phyloP scores from a whole-genome alignment of 176 grass and related monocot species.

The Pontederia paniculata region DNA sequence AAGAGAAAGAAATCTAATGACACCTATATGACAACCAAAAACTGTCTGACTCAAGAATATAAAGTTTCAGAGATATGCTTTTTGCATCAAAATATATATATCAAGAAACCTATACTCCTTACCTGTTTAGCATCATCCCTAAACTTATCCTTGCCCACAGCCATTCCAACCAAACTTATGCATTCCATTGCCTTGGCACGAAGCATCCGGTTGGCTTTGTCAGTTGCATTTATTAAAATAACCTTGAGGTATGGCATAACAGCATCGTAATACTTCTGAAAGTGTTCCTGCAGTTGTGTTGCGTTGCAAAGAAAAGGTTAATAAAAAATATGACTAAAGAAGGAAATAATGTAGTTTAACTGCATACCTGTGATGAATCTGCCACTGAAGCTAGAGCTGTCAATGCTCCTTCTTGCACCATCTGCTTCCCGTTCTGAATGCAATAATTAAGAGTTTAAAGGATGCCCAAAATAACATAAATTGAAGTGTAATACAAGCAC shows the following conservation, averaged over 20 bases:
- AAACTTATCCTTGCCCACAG: conserved; percentile 96
- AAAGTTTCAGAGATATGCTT: too few relatives aligned
- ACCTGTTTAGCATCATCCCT: conserved; percentile 95
- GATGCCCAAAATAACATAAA: conserved; percentile 1
- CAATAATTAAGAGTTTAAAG: background rate
- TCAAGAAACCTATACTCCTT: conserved; percentile 1
- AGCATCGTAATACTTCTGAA: conserved; percentile 95
- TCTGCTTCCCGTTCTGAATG: conserved; percentile 89
- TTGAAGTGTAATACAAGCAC: conserved; percentile 9
- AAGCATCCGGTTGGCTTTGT: conserved; percentile 97
- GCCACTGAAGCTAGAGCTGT: conserved; percentile 97
- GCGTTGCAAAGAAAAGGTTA: background rate
- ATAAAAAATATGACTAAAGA: background rate
- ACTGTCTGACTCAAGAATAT: too few relatives aligned
- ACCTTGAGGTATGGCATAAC: conserved; percentile 98
- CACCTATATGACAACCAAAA: too few relatives aligned
- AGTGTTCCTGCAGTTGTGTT: conserved; percentile 58
- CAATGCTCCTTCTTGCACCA: conserved; percentile 98
- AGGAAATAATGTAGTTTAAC: too few relatives aligned
- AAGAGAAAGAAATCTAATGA: too few relatives aligned
- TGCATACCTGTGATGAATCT: conserved; percentile 84
- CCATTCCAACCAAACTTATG: conserved; percentile 99
- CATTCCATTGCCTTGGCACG: conserved; percentile 99
- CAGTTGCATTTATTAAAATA: conserved; percentile 95
- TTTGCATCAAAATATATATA: too few relatives aligned